Evolutionary conservation across 345 rosid genomes (phyloP).

Genomic region (Syzygium aromaticum): DNA sequence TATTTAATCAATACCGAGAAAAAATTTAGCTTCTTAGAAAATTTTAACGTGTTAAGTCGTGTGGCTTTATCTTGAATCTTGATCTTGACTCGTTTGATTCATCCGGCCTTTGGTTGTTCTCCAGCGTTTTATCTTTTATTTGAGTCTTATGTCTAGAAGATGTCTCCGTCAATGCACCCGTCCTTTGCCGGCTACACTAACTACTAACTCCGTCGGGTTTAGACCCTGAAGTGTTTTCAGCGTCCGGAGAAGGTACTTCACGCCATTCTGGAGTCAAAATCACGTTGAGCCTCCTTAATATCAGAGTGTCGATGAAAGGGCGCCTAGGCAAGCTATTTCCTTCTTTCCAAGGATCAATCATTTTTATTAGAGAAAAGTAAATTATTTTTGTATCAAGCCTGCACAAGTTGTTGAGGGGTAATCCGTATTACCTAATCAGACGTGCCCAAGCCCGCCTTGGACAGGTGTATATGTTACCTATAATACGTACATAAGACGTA

Average conservation of each 20-base stretch:
- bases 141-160: neutral
- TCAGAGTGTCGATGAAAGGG: neutral
- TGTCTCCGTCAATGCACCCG: neutral
- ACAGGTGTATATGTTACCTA: too few species aligned
- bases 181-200: neutral
- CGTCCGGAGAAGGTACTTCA: too few species aligned
- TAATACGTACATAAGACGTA: too few species aligned
- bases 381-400: too few species aligned
- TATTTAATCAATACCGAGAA: neutral
- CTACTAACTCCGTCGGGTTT: neutral
- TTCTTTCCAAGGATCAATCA: too few species aligned
- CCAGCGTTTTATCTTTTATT: neutral
- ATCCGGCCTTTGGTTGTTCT: accelerated
- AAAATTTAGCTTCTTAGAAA: neutral
- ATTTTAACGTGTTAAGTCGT: neutral
- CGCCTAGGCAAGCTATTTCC: too few species aligned
- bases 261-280: neutral
- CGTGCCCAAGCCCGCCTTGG: too few species aligned
- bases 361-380: too few species aligned
- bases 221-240: too few species aligned
- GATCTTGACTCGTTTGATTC: neutral
- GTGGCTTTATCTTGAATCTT: neutral
- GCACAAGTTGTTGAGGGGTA: too few species aligned
- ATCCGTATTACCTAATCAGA: too few species aligned
- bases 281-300: neutral